Percentiles rank a stretch among this genome's conserved stretches.
Evolutionary conservation across 148 eudicot genomes (phyloP).

Genomic region (Vaccinium darrowii): DNA sequence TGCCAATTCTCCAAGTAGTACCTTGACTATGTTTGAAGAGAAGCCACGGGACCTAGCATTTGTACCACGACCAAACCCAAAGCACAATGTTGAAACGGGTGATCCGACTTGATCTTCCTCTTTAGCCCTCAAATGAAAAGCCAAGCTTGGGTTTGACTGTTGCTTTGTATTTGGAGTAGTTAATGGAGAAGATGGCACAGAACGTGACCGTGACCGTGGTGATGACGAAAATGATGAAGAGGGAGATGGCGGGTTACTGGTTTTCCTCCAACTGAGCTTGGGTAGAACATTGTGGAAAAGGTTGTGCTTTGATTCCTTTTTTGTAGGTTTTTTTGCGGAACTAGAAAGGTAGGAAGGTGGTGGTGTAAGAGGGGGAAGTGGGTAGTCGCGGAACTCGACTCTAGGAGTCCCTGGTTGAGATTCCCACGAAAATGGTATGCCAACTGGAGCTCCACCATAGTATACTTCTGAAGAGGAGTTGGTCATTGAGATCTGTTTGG

Average conservation of each 20-base stretch:
- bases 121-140: slow-evolving; percentile 7
- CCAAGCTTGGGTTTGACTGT: background rate
- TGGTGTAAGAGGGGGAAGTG: slow-evolving; percentile 48
- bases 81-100: slow-evolving; percentile 34
- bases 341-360: slow-evolving; percentile 41
- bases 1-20: slow-evolving; percentile 7
- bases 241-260: slow-evolving; percentile 10
- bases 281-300: slow-evolving; percentile 22
- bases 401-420: slow-evolving; percentile 52
- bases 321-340: background rate
- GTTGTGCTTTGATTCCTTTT: slow-evolving; percentile 16
- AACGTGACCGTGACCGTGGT: slow-evolving; percentile 16
- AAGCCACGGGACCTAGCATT: slow-evolving; percentile 15
- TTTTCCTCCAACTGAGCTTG: slow-evolving; percentile 23
- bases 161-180: slow-evolving; percentile 3
- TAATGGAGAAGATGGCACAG: slow-evolving; percentile 17
- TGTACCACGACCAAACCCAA: slow-evolving; percentile 20
- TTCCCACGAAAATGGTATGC: slow-evolving; percentile 52
- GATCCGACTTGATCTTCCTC: slow-evolving; percentile 18
- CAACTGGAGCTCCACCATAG: slow-evolving; percentile 39
- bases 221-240: slow-evolving; percentile 27
- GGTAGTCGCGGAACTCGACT: slow-evolving; percentile 17
- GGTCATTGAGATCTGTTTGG: slow-evolving; percentile 19
- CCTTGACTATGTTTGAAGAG: slow-evolving; percentile 18
- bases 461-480: slow-evolving; percentile 30